Evolutionary conservation across 257 asterid genomes (phyloP), one percentile per base, ranked within the genome.

Genomic region (Nicotiana obtusifolia): DNA sequence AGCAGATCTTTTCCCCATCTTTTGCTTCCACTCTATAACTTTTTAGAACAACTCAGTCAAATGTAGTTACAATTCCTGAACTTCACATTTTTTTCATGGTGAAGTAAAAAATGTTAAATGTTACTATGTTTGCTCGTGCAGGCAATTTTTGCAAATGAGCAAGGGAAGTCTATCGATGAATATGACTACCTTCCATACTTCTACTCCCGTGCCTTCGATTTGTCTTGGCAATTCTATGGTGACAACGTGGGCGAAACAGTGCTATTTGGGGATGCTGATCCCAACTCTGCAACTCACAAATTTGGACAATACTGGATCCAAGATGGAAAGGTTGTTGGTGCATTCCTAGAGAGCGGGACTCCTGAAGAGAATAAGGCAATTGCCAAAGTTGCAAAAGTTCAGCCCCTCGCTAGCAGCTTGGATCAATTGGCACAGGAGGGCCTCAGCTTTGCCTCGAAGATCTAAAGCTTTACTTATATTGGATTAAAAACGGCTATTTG

Each of bases 151-250:
- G 98, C 95, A 24, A 85, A 86, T 57, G 97, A 85, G 75, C 88
- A 91, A 85, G 95, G 95, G 67, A 87, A 81, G 16, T 47, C 94
- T 4, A 66, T 95, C 10, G 97, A 92, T 3, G 97, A 88, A 79
- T 95, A 95, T 31, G 95, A 91, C 90, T 95, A 95, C 86, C 97
- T 95, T 31, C 99, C 99, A 1, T 93, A 67, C 89, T 93, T 93
- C 91, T 93, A 95, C 75, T 93, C 98, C 35, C 98, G 97, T 37
- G 90, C 95, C 33, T 93, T 93, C 22, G 97, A 92, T 86, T 85
- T 95, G 84, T 95, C 98, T 33, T 95, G 98, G 98, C 98, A 95
- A 82, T 93, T 92, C 92, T 93, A 95, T 19, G 98, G 99, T 7
- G 97, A 92, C 89, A 95, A 91, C 24, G 95, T 87, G 19, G 97